These are phyloP conservation scores for Trichocladium uniseriatum DNA, from an alignment of 495 filamentous ascomycete genomes.

Conservation along the genomic window DNA sequence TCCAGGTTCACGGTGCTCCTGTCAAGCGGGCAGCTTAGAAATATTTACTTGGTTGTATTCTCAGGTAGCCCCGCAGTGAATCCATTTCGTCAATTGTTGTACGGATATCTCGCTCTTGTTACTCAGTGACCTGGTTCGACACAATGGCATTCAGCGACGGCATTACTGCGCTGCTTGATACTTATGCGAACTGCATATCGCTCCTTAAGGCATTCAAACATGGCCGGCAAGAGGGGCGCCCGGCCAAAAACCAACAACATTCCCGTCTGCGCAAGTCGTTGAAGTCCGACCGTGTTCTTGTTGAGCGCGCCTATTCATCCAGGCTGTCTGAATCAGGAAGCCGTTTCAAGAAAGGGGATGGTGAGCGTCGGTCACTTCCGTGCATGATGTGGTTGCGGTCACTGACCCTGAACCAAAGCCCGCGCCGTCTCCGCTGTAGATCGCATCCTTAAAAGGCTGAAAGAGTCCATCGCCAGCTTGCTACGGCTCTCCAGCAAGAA, in stretches of 20 bases:
- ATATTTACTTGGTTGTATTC: no score
- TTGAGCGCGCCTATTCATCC: constrained; percentile 23
- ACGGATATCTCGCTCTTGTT: no score
- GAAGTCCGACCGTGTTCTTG: constrained; percentile 21
- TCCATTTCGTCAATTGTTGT: neutral
- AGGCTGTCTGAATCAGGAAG: constrained; percentile 19
- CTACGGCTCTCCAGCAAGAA: constrained; percentile 19
- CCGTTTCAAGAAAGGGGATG: constrained; percentile 25
- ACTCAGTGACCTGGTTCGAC: no score
- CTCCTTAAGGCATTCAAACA: constrained; percentile 25
- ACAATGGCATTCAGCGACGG: constrained; percentile 25
- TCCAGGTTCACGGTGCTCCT: neutral
- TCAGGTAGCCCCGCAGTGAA: constrained; percentile 4
- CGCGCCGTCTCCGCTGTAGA: constrained; percentile 22
- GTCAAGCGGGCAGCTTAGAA: neutral
- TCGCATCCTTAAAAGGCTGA: constrained; percentile 23
- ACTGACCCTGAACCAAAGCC: constrained; percentile 13
- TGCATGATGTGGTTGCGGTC: neutral
- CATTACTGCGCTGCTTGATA: constrained; percentile 24
- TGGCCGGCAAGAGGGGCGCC: constrained; percentile 1
- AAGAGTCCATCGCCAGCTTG: constrained; percentile 18
- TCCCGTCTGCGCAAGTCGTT: constrained; percentile 26
- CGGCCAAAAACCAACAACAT: constrained; percentile 26
- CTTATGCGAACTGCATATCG: constrained; percentile 29
- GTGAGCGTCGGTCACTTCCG: constrained; percentile 12